Conservation (phyloP, 1,139 yeast genomes). For the Lodderomyces orthopsilosis region DNA sequence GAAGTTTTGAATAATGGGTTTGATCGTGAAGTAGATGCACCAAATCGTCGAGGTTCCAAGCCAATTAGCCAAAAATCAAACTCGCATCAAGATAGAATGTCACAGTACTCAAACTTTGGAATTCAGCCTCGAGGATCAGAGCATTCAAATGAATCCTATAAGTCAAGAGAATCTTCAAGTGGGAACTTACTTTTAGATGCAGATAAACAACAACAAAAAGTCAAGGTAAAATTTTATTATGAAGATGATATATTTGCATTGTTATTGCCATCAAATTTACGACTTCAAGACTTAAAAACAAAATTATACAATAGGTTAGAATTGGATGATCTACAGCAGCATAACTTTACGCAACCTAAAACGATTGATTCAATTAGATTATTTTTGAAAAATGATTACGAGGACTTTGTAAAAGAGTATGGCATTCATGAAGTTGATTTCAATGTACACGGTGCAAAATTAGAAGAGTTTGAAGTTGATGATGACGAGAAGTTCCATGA, state of each 20-base stretch:
- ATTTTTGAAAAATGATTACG: conserved; percentile 43
- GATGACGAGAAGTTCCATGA: conserved; percentile 42
- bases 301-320: conserved; percentile 67
- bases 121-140: conserved; percentile 13
- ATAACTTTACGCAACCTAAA: conserved; percentile 16
- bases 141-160: conserved; percentile 7
- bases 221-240: conserved; percentile 79
- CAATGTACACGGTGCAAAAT: conserved; percentile 18
- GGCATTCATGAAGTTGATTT: conserved; percentile 28
- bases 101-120: conserved; percentile 35
- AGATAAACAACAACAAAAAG: conserved; percentile 27
- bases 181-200: conserved; percentile 4
- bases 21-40: conserved; percentile 30
- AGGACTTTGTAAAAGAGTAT: conserved; percentile 35
- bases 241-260: conserved; percentile 91
- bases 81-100: conserved; percentile 42
- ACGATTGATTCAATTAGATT: conserved; percentile 23
- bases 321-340: conserved; percentile 14
- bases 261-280: conserved; percentile 61
- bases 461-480: conserved; percentile 37
- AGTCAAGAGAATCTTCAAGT: conserved; percentile 4
- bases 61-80: conserved; percentile 42
- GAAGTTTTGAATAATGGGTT: conserved; percentile 61
- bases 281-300: conserved; percentile 58
- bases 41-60: conserved; percentile 28